phyloP scores from a whole-genome alignment of 257 asterid species.

The Euphrasia confusa region DNA sequence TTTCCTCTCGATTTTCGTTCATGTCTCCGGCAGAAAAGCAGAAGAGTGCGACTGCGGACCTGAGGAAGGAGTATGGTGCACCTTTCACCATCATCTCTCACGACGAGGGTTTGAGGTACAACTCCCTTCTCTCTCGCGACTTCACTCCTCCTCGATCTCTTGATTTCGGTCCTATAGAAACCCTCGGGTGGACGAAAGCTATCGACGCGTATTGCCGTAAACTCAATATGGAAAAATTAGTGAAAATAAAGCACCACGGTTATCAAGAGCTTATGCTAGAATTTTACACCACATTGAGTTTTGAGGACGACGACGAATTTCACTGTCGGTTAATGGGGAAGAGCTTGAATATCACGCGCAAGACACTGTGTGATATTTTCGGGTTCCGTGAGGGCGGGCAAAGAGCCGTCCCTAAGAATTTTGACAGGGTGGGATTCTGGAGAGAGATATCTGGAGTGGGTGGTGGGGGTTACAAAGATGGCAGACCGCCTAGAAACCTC shows the following conservation, averaged over 20 bases:
- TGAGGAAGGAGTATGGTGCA: background rate
- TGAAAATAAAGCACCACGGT: background rate
- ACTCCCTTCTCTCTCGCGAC: background rate
- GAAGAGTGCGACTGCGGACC: no score
- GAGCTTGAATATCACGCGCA: background rate
- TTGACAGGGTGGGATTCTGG: background rate
- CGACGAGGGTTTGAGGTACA: background rate
- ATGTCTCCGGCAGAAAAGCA: no score
- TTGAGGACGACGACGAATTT: background rate
- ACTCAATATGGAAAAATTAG: background rate
- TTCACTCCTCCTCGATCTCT: background rate
- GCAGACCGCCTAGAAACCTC: no score
- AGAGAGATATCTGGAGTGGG: background rate
- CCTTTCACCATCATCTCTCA: background rate
- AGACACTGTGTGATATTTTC: background rate
- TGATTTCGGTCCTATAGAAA: no score
- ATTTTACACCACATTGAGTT: background rate
- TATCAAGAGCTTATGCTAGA: background rate
- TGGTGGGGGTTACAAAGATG: no score
- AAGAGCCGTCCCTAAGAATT: background rate
- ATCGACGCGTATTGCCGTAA: background rate
- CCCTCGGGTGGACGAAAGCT: no score
- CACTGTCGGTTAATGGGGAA: background rate
- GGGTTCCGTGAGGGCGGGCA: background rate
- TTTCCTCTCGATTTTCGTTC: no score